phyloP scores from a whole-genome alignment of 805 yeast species.

The Lachancea waltii region DNA sequence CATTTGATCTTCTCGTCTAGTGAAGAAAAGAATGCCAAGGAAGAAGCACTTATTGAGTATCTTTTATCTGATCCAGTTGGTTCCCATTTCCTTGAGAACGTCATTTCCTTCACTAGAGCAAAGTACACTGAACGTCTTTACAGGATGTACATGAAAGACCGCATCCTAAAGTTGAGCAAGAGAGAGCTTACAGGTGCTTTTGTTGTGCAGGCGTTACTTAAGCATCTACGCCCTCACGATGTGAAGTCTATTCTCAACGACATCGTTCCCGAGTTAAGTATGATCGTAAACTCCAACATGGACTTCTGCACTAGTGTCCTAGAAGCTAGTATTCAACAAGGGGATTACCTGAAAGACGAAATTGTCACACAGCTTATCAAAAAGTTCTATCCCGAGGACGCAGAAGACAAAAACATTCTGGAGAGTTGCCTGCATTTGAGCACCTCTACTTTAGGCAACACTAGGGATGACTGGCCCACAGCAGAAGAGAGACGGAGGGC shows the following conservation, averaged over 20 bases:
- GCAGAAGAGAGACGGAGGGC: constrained; percentile 81
- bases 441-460: constrained; percentile 71
- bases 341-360: constrained; percentile 53
- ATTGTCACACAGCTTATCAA: constrained; percentile 45
- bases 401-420: constrained; percentile 42
- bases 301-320: constrained; percentile 63
- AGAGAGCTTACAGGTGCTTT: constrained; percentile 82
- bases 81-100: constrained; percentile 78
- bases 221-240: constrained; percentile 56
- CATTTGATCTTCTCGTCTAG: constrained; percentile 51
- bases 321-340: constrained; percentile 55
- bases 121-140: constrained; percentile 68
- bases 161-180: constrained; percentile 65
- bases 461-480: constrained; percentile 87
- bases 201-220: constrained; percentile 65
- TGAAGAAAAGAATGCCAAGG: constrained; percentile 49
- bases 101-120: constrained; percentile 57
- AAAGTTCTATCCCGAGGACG: constrained; percentile 38
- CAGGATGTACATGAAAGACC: constrained; percentile 61
- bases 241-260: constrained; percentile 56
- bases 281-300: constrained; percentile 57
- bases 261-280: constrained; percentile 59
- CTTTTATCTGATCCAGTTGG: constrained; percentile 86
- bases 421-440: constrained; percentile 63
- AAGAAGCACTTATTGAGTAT: constrained; percentile 77